These are phyloP conservation scores for Intubia oerlemansii DNA, from an alignment of 2,329 filamentous ascomycete genomes.

Conservation along the genomic window DNA sequence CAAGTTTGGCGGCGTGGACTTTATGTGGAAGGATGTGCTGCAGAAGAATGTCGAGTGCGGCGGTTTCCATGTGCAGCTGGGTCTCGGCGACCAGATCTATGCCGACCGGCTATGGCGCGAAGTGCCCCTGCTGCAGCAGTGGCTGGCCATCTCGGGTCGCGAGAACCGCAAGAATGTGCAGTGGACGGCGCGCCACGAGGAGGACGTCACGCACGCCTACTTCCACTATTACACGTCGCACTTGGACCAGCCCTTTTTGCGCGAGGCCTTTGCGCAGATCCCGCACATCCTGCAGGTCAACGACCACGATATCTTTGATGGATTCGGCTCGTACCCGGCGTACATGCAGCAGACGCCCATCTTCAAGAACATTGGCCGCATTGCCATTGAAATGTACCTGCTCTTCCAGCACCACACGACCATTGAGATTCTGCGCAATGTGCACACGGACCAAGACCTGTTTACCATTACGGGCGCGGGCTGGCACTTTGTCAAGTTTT, in stretches of 20 bases:
- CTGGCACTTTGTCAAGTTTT: constrained; percentile 96
- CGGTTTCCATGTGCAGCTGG: constrained; percentile 86
- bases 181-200: constrained; percentile 89
- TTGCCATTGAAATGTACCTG: constrained; percentile 94
- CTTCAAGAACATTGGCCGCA: constrained; percentile 93
- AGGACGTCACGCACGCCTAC: constrained; percentile 88
- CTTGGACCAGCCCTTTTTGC: constrained; percentile 86
- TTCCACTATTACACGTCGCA: constrained; percentile 98
- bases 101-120: constrained; percentile 94
- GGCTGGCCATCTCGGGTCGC: constrained; percentile 81
- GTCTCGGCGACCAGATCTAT: constrained; percentile 85
- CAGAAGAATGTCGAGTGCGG: constrained; percentile 94
- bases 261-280: constrained; percentile 94
- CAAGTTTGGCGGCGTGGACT: constrained; percentile 69
- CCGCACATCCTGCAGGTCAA: constrained; percentile 84
- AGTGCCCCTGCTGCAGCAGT: constrained; percentile 80
- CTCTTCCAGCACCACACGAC: constrained; percentile 98
- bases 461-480: constrained; percentile 95
- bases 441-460: constrained; percentile 70
- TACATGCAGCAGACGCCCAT: constrained; percentile 97
- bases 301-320: constrained; percentile 98
- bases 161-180: constrained; percentile 76
- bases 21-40: constrained; percentile 98
- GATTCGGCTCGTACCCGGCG: constrained; percentile 89
- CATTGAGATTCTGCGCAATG: constrained; percentile 74